Evolutionary conservation across 2,329 filamentous ascomycete genomes (phyloP), one percentile per base, ranked within the genome.

Genomic region (Remersonia thermophila): DNA sequence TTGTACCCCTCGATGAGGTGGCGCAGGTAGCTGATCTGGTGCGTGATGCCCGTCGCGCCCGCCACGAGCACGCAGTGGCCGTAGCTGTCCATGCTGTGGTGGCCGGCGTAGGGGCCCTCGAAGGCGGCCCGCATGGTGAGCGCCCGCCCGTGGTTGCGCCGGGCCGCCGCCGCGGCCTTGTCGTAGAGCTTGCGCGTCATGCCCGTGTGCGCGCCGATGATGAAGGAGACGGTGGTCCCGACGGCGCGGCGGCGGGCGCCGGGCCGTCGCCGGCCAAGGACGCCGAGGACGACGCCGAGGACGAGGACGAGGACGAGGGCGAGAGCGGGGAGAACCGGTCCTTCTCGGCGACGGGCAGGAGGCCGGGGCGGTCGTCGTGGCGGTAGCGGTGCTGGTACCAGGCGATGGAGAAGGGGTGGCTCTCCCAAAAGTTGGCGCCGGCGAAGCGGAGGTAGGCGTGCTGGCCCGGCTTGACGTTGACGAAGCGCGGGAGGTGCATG

Each of bases 41-140:
- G 89, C 1, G 89, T 94, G 60, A 98, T 96, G 43, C 91, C 91
- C 4, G 91, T 86, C 39, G 89, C 84, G 38, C 86, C 87, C 10
- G 89, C 87, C 54, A 95, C 86, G 38, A 98, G 78, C 44, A 98
- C 73, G 30, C 80, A 77, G 30, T 93, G 91, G 27, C 91, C 89
- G 58, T 95, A 96, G 7, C 87, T 95, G 58, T 86, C 79, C 45
- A 96, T 77, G 42, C 77, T 77, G 59, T 94, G 81, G 53, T 85
- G 80, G 29, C 79, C 80, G 4, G 76, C 80, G 55, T 96, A 96
- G 1, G 91, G 89, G 0, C 91, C 91, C 61, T 96, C 91, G 42
- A 93, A 75, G 39, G 83, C 76, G 25, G 84, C 86, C 39, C 68
- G 71, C 37, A 87, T 65, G 9, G 67, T 67, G 41, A 87, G 62